These are phyloP conservation scores for Spencermartinsiella ligniputridi DNA, from an alignment of 1,139 yeast genomes.

Conservation along the genomic window DNA sequence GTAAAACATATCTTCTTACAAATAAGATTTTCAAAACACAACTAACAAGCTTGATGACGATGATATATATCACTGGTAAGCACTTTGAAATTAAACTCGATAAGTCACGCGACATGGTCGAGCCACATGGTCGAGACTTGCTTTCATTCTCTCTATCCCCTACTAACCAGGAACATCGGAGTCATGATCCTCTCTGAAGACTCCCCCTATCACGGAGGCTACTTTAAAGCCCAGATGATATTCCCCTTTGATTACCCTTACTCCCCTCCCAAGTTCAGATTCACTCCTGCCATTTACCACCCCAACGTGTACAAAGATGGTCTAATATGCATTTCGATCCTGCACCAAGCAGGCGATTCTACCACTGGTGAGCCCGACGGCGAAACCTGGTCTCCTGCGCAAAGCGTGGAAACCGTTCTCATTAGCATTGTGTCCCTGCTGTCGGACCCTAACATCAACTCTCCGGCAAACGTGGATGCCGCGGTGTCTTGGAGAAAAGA, in stretches of 20 bases:
- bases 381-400: conserved; percentile 90
- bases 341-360: conserved; percentile 79
- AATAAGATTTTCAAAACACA: too few species aligned
- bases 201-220: conserved; percentile 93
- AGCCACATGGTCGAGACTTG: too few species aligned
- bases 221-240: conserved; percentile 88
- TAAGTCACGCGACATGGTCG: too few species aligned
- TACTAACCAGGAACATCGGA: conserved; percentile 60
- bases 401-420: conserved; percentile 85
- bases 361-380: conserved; percentile 88
- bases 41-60: conserved; percentile 62
- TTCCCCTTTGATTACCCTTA: conserved; percentile 91
- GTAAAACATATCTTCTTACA: too few species aligned
- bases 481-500: conserved; percentile 86
- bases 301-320: conserved; percentile 81
- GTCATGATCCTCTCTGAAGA: conserved; percentile 88
- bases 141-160: neutral
- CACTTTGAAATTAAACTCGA: too few species aligned
- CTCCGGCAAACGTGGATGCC: conserved; percentile 97
- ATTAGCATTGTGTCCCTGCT: conserved; percentile 84
- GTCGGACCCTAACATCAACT: conserved; percentile 87
- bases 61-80: conserved; percentile 72
- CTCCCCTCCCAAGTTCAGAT: conserved; percentile 85
- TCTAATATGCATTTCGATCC: conserved; percentile 82
- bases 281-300: conserved; percentile 92